phyloP scores from a whole-genome alignment of 2,329 filamentous ascomycete species.

The Diplocarpon rosae region DNA sequence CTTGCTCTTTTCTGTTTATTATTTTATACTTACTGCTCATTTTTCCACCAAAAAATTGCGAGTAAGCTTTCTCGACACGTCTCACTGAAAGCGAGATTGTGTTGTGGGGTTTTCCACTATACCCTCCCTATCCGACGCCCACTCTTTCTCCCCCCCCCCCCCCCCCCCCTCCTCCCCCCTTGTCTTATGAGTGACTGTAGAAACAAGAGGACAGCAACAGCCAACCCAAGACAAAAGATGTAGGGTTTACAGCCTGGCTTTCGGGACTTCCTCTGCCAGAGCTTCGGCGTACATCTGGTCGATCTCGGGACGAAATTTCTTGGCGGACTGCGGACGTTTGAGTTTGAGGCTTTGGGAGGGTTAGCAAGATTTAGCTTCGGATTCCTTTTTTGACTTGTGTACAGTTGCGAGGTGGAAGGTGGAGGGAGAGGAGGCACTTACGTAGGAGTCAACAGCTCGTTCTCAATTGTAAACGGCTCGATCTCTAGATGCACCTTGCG shows the following conservation, averaged over 20 bases:
- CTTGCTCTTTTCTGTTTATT: too few relatives aligned
- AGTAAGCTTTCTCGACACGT: too few relatives aligned
- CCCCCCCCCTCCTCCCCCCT: too few relatives aligned
- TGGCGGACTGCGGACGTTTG: constrained; percentile 57
- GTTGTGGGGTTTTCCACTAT: too few relatives aligned
- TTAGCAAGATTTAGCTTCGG: not conserved
- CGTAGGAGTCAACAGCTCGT: constrained; percentile 81
- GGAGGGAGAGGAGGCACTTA: constrained; percentile 36
- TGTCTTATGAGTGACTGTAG: too few relatives aligned
- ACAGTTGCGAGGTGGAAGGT: not conserved
- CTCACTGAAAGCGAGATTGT: too few relatives aligned
- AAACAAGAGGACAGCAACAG: too few relatives aligned
- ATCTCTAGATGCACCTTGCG: constrained; percentile 62
- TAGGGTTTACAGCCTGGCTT: constrained; percentile 35
- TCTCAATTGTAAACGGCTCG: constrained; percentile 89
- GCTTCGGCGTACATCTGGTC: constrained; percentile 27
- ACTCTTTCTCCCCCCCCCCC: too few relatives aligned
- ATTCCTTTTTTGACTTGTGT: not conserved
- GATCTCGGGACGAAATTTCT: constrained; percentile 30
- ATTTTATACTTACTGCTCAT: too few relatives aligned
- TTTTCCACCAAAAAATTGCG: too few relatives aligned
- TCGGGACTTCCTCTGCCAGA: constrained; percentile 27
- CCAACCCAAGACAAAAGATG: not conserved
- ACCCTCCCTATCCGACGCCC: too few relatives aligned
- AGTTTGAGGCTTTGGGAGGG: constrained; percentile 47